phyloP scores from a whole-genome alignment of 2,329 filamentous ascomycete species.

The Trichoderma sp. region DNA sequence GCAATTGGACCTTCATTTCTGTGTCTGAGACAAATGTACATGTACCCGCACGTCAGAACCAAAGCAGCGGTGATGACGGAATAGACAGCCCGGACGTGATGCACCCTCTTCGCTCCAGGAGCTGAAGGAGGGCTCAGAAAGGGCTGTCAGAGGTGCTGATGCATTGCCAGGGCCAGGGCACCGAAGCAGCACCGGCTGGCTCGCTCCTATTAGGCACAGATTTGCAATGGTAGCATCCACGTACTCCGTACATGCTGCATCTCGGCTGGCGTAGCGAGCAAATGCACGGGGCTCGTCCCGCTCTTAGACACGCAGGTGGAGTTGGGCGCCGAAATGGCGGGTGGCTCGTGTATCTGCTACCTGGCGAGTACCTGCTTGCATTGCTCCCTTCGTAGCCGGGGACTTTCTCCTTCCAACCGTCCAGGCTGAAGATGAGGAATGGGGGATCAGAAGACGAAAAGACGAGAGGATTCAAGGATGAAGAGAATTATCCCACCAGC shows the following conservation, averaged over 20 bases:
- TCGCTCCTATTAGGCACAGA: background rate
- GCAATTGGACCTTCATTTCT: background rate
- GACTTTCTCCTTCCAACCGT: background rate
- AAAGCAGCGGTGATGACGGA: background rate
- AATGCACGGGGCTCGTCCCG: conserved; percentile 18
- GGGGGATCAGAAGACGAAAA: background rate
- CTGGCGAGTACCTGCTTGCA: background rate
- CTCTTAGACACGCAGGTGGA: conserved; percentile 13
- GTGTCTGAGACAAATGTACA: background rate
- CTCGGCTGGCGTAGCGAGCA: background rate
- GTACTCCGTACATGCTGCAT: conserved; percentile 1
- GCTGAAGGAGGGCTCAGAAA: background rate
- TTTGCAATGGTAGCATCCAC: background rate
- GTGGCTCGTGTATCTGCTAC: background rate
- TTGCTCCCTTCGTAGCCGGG: background rate
- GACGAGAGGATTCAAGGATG: background rate
- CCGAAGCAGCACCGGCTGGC: background rate
- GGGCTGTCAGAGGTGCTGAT: background rate
- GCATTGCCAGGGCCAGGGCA: background rate
- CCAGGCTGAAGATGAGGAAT: background rate
- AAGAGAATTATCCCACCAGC: background rate
- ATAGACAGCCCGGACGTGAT: background rate
- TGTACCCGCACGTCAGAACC: background rate
- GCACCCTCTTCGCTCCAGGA: background rate
- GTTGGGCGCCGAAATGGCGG: background rate